Base-by-base conservation (phyloP, 768 basidiomycete species). In the Pleurotus eryngii region DNA sequence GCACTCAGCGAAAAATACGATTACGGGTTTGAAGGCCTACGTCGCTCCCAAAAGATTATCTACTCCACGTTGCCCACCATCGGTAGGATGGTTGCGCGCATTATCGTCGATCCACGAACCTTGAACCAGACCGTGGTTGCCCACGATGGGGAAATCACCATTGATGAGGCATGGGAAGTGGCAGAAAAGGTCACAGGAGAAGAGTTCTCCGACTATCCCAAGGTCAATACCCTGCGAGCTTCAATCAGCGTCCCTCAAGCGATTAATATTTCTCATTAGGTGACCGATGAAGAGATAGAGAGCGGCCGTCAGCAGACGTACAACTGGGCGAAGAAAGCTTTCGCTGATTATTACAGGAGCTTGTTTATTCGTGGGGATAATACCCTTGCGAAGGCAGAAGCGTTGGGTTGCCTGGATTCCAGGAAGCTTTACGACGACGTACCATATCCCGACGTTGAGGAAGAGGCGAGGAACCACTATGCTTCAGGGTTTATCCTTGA, bases 201-300 rank as follows among this genome's bases (percentile, higher is more conserved):
- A 27, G 47, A 49, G n/a, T 49, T 49, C 47, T 49, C 47, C 15
- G 49, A 50, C n/a, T 35, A 50, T 35, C 38, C 30, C n/a, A 50
- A 50, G 49, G 49, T 50, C 2, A 18, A 26, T 35, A 14, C 3
- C 15, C 5, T 2, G 30, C 38, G 5, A 1, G 14, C 5, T 6
- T 35, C 20, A 20, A 2, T 30, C 6, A n/a, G 9, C 22, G 6
- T 5, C 12, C 0, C 30, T 14, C 8, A 30, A 3, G 9, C 7
- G 30, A 30, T 8, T 30, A 6, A 35, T 17, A 14, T 24, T 35
- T 50, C 8, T 17, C 5, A n/a, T 6, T 7, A 50, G 49, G 15
- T 50, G 3, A 6, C 49, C 2, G 49, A 50, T 7, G 38, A 50
- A 50, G 26, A 50, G 6, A 27, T 50, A 35, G 27, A 50, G n/a